Conservation (phyloP, 352 stramenopile species). For the Phytophthora pini region DNA sequence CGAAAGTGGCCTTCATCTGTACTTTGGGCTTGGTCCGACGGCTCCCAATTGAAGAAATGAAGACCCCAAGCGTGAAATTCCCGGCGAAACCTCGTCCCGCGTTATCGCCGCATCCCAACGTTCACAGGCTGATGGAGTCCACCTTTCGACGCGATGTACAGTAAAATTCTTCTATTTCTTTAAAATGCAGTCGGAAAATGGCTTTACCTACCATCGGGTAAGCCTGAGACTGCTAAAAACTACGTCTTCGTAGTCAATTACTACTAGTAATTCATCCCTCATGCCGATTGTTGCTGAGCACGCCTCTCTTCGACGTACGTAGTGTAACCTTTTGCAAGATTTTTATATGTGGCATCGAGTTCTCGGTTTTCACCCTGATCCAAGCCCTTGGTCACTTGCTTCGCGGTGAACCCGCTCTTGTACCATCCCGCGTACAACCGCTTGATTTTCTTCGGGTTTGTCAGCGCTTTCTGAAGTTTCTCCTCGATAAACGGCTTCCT, state of each 20-base stretch:
- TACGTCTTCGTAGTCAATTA: not conserved
- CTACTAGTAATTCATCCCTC: not conserved
- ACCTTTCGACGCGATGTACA: too few relatives aligned
- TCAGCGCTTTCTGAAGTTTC: constrained; percentile 13
- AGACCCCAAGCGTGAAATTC: too few relatives aligned
- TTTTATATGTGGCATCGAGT: constrained; percentile 12
- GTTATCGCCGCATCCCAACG: constrained; percentile 8
- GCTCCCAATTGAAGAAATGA: too few relatives aligned
- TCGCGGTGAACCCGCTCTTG: constrained; percentile 20
- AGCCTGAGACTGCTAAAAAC: constrained; percentile 7
- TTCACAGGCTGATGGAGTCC: not conserved
- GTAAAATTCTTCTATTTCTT: not conserved
- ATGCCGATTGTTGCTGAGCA: not conserved
- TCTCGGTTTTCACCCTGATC: constrained; percentile 15
- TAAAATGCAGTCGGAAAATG: not conserved
- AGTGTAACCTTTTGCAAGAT: constrained; percentile 20
- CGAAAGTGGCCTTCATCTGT: constrained; percentile 21
- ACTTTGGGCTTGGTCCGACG: too few relatives aligned
- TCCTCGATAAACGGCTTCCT: constrained; percentile 21
- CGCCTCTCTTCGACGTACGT: constrained; percentile 14
- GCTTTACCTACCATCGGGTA: constrained; percentile 16
- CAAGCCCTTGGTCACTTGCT: constrained; percentile 11
- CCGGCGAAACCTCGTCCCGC: constrained; percentile 4
- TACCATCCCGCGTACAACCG: constrained; percentile 30
- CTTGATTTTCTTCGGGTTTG: constrained; percentile 19